A percentile compares a stretch with the other conserved stretches of the same genome.
Conservation (phyloP, 345 rosid genomes). For the Eucalyptus brandiana region DNA sequence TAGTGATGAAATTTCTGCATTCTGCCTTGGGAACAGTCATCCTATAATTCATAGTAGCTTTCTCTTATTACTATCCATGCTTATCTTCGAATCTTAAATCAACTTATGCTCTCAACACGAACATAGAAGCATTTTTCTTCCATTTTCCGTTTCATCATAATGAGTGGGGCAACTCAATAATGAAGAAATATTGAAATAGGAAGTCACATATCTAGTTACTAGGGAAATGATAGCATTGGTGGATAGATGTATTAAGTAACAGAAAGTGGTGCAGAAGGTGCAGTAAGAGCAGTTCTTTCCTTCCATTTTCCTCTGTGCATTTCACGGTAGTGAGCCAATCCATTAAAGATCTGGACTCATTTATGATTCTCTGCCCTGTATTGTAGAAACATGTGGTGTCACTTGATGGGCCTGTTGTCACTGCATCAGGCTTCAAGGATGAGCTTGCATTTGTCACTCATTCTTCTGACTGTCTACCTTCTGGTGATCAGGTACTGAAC, state of each 20-base stretch:
- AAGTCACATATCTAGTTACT: not conserved
- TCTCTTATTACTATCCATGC: not conserved
- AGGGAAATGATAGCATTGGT: not conserved
- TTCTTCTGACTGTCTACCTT: slow-evolving; percentile 72
- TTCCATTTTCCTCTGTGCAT: not conserved
- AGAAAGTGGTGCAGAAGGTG: not conserved
- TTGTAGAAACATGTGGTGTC: slow-evolving; percentile 77
- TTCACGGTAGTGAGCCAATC: not conserved
- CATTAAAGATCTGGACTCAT: not conserved
- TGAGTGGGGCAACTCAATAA: not conserved
- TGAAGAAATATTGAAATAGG: not conserved
- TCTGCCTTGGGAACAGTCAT: not conserved
- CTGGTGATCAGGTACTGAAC: slow-evolving; percentile 63
- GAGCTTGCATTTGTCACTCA: slow-evolving; percentile 76
- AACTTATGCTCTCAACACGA: not conserved
- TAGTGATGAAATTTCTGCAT: not conserved
- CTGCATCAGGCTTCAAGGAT: slow-evolving; percentile 76
- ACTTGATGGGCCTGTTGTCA: slow-evolving; percentile 78
- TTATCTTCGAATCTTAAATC: not conserved
- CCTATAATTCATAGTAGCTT: not conserved
- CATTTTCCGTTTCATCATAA: not conserved
- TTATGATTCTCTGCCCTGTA: not conserved
- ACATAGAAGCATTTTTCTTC: not conserved
- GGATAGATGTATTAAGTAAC: not conserved
- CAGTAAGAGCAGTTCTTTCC: not conserved